Evolutionary conservation across 441 rosid species (phyloP).

Genomic region (Bruguiera hainesii): DNA sequence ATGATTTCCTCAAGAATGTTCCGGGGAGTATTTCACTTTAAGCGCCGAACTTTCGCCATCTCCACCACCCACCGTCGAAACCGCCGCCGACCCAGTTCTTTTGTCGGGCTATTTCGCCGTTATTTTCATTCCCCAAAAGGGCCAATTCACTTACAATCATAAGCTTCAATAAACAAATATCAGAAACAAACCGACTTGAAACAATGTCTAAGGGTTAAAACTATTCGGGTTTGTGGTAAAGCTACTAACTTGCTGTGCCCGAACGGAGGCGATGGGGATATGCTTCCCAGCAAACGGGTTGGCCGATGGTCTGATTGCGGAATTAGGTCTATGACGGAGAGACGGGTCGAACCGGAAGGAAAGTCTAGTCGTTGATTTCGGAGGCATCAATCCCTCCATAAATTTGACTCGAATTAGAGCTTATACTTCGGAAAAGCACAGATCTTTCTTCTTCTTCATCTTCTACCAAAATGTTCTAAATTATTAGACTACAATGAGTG

Average conservation of each 20-base stretch:
- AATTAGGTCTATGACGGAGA: slow-evolving; percentile 15
- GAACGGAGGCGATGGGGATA: slow-evolving; percentile 31
- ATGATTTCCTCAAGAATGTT: slow-evolving; percentile 88
- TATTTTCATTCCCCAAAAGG: not conserved
- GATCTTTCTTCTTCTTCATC: too few species aligned
- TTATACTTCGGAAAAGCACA: too few species aligned
- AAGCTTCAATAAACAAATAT: not conserved
- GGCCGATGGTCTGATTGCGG: slow-evolving; percentile 33
- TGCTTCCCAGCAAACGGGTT: slow-evolving; percentile 24
- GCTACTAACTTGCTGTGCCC: slow-evolving; percentile 51
- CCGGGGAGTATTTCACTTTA: slow-evolving; percentile 63
- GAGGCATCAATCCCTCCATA: slow-evolving; percentile 43
- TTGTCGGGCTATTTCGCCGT: slow-evolving; percentile 34
- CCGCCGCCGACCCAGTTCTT: slow-evolving; percentile 27
- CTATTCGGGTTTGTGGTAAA: not conserved
- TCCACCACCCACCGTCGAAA: slow-evolving; percentile 28
- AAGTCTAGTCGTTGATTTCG: slow-evolving; percentile 30
- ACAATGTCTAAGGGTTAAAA: not conserved
- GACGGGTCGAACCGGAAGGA: slow-evolving; percentile 27
- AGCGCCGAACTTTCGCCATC: slow-evolving; percentile 32
- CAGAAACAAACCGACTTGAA: not conserved
- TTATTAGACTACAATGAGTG: too few species aligned
- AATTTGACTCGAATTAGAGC: too few species aligned
- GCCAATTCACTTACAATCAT: not conserved
- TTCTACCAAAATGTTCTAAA: too few species aligned